A percentile compares a stretch with the other conserved stretches of the same genome.
Conservation (phyloP, 2,329 filamentous ascomycete genomes). For the Karstenula rhodostoma region DNA sequence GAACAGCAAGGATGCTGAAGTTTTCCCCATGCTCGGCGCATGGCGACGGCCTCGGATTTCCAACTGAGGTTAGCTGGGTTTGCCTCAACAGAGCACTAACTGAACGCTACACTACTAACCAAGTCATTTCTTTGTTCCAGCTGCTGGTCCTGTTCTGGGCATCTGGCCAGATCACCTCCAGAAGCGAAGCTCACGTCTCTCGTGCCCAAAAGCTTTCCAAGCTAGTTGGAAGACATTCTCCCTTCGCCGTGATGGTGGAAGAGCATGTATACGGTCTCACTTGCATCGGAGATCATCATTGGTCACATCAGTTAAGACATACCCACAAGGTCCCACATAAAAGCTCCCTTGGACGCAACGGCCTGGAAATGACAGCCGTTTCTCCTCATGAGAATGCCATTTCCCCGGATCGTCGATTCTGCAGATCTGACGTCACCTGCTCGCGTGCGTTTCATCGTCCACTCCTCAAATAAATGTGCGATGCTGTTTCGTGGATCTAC, state of each 20-base stretch:
- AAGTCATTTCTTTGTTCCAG: background rate
- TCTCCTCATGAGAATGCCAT: background rate
- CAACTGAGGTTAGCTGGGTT: background rate
- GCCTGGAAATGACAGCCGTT: background rate
- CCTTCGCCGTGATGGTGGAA: background rate
- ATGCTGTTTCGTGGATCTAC: background rate
- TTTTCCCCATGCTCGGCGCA: background rate
- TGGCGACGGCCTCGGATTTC: background rate
- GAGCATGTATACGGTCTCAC: background rate
- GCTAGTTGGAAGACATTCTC: background rate
- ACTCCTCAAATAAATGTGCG: background rate
- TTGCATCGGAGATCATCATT: background rate
- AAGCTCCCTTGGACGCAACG: background rate
- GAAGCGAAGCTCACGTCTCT: background rate
- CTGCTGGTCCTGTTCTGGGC: background rate
- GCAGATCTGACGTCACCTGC: background rate
- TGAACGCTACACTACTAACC: background rate
- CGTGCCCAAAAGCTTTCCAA: background rate
- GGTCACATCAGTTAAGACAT: background rate
- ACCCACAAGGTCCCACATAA: background rate
- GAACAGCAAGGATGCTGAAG: background rate
- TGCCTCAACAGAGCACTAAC: constrained; percentile 4
- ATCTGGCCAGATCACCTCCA: background rate
- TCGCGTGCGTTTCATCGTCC: background rate
- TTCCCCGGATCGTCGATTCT: background rate